Evolutionary conservation across 768 basidiomycete species (phyloP), one percentile per base, ranked within the genome.

Genomic region (Trametes meyenii): DNA sequence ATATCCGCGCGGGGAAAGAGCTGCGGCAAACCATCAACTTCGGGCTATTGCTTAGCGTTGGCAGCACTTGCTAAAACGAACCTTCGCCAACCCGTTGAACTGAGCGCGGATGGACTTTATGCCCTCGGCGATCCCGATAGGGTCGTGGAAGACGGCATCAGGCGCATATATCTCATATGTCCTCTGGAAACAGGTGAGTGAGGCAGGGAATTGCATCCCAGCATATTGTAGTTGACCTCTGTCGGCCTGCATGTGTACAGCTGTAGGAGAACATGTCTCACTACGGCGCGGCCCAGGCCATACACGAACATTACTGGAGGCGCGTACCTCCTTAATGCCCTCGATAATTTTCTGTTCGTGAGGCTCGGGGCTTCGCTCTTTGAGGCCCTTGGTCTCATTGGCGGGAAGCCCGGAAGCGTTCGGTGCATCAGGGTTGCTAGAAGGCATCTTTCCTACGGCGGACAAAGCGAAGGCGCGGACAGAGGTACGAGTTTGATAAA

Each of bases 121-220:
- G 3, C 79, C 81, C 26, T 75, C 68, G 11, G 80, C 76, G 45
- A 80, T 78, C 39, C 81, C 80, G 46, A 81, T 66, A 13, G 79
- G 79, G 62, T 81, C 79, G 56, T 79, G 77, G 62, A 83, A 82
- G 54, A 77, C 67, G 0, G 78, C 79, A 36, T 81, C 70, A 17
- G 69, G 61, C 12, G 77, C 63, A 52, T 81, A 82, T 10, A 81
- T 73, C 56, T 72, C 68, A 60, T 82, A 82, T 4, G 81, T 76
- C n/a, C 56, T 69, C 81, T 81, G 55, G 1, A 17, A 40, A 10
- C 16, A 24, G 7, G 51, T 16, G 19, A 44, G 33, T 50, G 29
- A 14, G 3, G 21, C n/a, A 2, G 16, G 42, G 10, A 23, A 17
- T 8, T 16, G 29, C 36, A 6, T 11, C 3, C 39, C 21, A 38